Evolutionary conservation across 805 yeast genomes (phyloP), one percentile per base, ranked within the genome.

Genomic region (Barnettozyma wickerhamii): DNA sequence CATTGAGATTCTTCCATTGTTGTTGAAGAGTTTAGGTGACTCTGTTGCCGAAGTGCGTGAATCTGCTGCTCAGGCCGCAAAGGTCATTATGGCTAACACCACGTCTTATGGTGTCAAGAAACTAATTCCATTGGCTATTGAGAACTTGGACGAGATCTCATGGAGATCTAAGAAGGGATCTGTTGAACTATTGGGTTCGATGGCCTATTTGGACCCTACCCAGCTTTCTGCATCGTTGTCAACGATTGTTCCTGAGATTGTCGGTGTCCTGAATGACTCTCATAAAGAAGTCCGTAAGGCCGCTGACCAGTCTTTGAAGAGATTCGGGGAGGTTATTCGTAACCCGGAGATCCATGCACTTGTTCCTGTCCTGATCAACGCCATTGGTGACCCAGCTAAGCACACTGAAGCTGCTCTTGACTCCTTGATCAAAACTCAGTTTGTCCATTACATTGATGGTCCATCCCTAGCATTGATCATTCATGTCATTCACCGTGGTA

Each of bases 111-210:
- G 99, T 64, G 86, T 93, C 43, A 85, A 84, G 57, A 81, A 83
- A 50, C 72, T 93, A 60, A 89, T 93, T 60, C 99, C 99, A 2
- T 71, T 91, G 42, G 95, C 97, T 0, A 76, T 91, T 44, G 76
- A 80, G 24, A 87, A 86, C 50, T 71, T 93, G 52, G 95, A 89
- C 52, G 95, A 87, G 46, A 79, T 82, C 42, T 83, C 95, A 0
- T 93, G 99, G 99, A 76, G 99, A 66, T 79, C 95, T 0, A 93
- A 93, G 66, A 87, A 89, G 65, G 99, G 98, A 4, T 86, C 98
- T 6, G 98, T 93, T 15, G 98, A 93, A 60, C 67, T 93, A 38
- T 74, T 93, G 34, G 99, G 99, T 63, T 81, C 96, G 19, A 93
- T 93, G 99, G 99, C 99, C 1, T 93, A 89, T 60, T 72, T 93